A percentile compares a stretch with the other conserved stretches of the same genome.
phyloP scores from a whole-genome alignment of 169 alveolate genomes.

The Theileria equi region DNA sequence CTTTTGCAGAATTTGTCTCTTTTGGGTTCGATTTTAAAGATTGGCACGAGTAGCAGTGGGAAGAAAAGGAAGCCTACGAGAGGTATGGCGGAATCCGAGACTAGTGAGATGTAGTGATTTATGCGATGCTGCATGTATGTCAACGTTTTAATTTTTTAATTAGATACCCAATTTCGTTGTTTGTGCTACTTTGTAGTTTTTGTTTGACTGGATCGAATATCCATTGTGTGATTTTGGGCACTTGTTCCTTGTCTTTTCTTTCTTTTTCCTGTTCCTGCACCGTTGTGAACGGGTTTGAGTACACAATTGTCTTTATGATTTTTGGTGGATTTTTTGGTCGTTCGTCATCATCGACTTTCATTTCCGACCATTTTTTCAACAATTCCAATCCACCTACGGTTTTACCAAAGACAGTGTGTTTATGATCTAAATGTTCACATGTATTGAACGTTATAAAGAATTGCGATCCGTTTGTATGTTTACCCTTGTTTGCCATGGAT shows the following conservation, averaged over 20 bases:
- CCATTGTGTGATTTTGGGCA: slow-evolving; percentile 38
- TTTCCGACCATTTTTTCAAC: slow-evolving; percentile 33
- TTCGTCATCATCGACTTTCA: slow-evolving; percentile 62
- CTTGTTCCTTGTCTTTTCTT: background rate
- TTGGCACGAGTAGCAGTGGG: slow-evolving; percentile 6
- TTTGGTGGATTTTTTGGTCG: slow-evolving; percentile 63
- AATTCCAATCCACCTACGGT: slow-evolving; percentile 62
- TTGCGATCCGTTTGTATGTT: slow-evolving; percentile 87
- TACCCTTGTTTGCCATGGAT: slow-evolving; percentile 65
- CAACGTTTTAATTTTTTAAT: background rate
- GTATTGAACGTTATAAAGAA: slow-evolving; percentile 90
- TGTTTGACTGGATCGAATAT: slow-evolving; percentile 14
- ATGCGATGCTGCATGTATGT: background rate
- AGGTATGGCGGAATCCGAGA: too few relatives aligned
- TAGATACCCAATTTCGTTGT: slow-evolving; percentile 9
- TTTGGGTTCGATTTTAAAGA: background rate
- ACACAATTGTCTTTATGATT: slow-evolving; percentile 24
- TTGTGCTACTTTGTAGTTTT: background rate
- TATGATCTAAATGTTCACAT: slow-evolving; percentile 90
- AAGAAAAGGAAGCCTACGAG: slow-evolving; percentile 1
- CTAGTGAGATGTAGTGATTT: too few relatives aligned
- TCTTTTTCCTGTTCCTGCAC: slow-evolving; percentile 21
- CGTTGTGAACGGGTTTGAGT: slow-evolving; percentile 59
- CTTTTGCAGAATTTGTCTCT: slow-evolving; percentile 39
- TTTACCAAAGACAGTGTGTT: slow-evolving; percentile 75